These are phyloP conservation scores for Colletotrichum sp. DNA, from an alignment of 2,329 filamentous ascomycete genomes.

Conservation along the genomic window DNA sequence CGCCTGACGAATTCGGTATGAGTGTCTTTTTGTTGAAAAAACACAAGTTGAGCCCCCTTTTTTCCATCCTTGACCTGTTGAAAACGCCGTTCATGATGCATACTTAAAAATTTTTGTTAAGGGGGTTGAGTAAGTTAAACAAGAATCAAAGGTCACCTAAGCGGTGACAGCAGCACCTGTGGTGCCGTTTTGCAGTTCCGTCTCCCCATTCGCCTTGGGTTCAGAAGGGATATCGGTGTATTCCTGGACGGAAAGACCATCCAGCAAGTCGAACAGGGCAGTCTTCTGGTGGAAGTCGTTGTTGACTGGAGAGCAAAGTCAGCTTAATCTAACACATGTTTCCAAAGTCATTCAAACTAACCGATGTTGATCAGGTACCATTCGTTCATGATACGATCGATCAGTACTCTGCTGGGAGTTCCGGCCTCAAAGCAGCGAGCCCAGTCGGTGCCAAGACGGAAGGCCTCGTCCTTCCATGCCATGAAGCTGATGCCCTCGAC, in stretches of 20 bases:
- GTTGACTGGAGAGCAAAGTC: constrained; percentile 68
- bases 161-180: constrained; percentile 15
- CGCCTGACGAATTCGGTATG: neutral
- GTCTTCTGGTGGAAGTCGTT: constrained; percentile 92
- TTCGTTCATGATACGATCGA: constrained; percentile 83
- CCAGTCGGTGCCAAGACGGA: constrained; percentile 91
- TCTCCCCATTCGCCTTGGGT: constrained; percentile 28
- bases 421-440: constrained; percentile 83
- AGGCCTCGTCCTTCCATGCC: constrained; percentile 98
- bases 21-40: constrained; percentile 33
- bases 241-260: constrained; percentile 72
- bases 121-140: constrained; percentile 21
- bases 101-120: constrained; percentile 25
- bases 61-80: constrained; percentile 22
- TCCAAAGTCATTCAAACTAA: constrained; percentile 47
- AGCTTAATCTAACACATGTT: neutral
- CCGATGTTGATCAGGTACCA: constrained; percentile 97
- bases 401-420: constrained; percentile 79
- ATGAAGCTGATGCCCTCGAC: constrained; percentile 97
- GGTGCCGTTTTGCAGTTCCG: constrained; percentile 20
- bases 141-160: constrained; percentile 23
- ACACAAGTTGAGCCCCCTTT: constrained; percentile 20
- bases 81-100: constrained; percentile 24
- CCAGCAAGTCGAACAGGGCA: constrained; percentile 85
- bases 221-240: constrained; percentile 54